Evolutionary conservation across 306 rosid species (phyloP), one percentile per base, ranked within the genome.

Genomic region (Rosa persica): DNA sequence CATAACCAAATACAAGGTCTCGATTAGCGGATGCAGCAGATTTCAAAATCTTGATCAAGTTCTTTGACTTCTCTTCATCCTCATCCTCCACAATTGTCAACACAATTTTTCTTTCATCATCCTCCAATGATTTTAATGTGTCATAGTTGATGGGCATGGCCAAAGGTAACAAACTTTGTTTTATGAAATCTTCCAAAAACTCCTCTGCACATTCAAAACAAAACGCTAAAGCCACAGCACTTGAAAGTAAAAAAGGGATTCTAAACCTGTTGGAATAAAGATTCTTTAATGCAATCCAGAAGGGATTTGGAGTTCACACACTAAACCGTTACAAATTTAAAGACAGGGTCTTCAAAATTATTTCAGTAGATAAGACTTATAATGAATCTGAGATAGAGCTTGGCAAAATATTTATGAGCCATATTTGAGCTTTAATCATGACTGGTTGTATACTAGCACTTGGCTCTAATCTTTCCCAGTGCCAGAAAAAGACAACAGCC

Each of bases 21-120:
- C 93, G 96, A 67, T 96, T 96, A n/a, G 97, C 99, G 38, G 96
- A 91, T 72, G 99, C 99, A 68, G 97, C 98, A 73, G 89, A 96
- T 86, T 86, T 92, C 81, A 96, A 83, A 83, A 91, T 81, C 89
- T 91, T 87, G 67, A 90, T 62, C 81, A 93, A 83, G 30, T 89
- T 90, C 81, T 77, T 90, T 57, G 97, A 76, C 60, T 83, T 85
- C 75, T 89, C 99, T 38, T 89, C 91, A 13, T 78, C 81, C 85
- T 96, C 95, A 83, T 96, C 93, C 58, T 93, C 93, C 81, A 96
- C 87, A 79, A 95, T 86, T 81, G 99, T 85, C 81, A 93, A 84
- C 73, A 83, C 96, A 80, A 93, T 88, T 85, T 93, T 90, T 83
- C 99, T 87, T 43, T 83, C 91, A 81, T 96, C 96, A 40, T 88